These are phyloP conservation scores for Boletellus emodensis DNA, from an alignment of 768 basidiomycete species.

Conservation along the genomic window DNA sequence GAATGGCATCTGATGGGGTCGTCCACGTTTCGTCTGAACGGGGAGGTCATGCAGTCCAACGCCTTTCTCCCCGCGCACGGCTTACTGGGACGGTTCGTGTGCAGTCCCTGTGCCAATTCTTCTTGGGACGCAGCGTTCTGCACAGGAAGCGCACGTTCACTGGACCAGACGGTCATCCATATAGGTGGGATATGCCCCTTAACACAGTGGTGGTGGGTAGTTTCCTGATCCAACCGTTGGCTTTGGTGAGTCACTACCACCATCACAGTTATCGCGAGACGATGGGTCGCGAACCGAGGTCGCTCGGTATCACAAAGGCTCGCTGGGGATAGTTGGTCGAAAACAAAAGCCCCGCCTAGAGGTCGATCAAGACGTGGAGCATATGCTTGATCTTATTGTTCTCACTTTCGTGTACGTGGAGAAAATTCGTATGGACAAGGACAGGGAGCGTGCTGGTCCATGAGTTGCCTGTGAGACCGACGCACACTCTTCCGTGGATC, in stretches of 20 bases:
- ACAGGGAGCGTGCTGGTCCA: neutral
- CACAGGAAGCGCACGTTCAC: conserved; percentile 29
- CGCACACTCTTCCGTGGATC: neutral
- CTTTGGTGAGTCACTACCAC: neutral
- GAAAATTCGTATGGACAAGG: conserved; percentile 27
- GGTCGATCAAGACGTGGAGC: conserved; percentile 15
- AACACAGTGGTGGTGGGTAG: conserved; percentile 14
- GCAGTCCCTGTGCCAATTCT: neutral
- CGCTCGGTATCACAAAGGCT: conserved; percentile 18
- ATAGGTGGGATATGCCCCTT: conserved; percentile 30
- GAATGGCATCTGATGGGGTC: conserved; percentile 32
- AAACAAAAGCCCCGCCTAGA: conserved; percentile 19
- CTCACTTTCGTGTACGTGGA: conserved; percentile 33
- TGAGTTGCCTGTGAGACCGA: conserved; percentile 6
- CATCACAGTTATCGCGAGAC: conserved; percentile 19
- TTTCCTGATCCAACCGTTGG: too few relatives aligned
- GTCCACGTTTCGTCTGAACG: conserved; percentile 29
- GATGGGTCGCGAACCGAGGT: conserved; percentile 13
- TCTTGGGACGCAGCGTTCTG: neutral
- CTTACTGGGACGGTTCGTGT: conserved; percentile 20
- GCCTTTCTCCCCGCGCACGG: conserved; percentile 25
- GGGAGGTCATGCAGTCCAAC: conserved; percentile 21
- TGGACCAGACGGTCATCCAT: conserved; percentile 32
- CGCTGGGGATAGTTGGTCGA: conserved; percentile 18
- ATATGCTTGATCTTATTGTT: conserved; percentile 27